These are phyloP conservation scores for Scortechinia acanthostroma DNA, from an alignment of 2,329 filamentous ascomycete genomes.

Conservation along the genomic window DNA sequence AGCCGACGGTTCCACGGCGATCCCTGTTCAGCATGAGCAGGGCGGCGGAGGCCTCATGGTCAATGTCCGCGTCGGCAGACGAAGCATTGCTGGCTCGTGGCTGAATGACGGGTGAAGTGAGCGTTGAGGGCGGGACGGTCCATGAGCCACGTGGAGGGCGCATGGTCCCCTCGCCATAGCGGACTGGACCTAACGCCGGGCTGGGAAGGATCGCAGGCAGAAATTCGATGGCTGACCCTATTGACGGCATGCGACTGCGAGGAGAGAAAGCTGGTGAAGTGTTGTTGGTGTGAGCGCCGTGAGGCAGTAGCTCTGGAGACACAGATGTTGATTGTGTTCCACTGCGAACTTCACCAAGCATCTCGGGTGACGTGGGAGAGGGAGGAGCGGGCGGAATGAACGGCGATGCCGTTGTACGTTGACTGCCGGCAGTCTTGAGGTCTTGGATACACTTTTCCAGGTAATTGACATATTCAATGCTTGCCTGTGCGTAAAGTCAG, in stretches of 20 bases:
- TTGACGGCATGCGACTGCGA: neutral
- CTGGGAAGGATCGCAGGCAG: neutral
- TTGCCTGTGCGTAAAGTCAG: conserved; percentile 54
- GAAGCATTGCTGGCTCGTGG: neutral
- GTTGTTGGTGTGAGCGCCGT: neutral
- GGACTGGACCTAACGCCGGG: neutral
- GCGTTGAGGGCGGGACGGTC: neutral
- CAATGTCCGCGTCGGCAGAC: neutral
- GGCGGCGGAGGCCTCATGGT: conserved; percentile 1
- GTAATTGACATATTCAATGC: conserved; percentile 92
- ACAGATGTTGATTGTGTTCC: neutral
- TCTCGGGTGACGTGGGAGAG: neutral
- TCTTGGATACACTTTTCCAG: conserved; percentile 80
- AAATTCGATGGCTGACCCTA: neutral
- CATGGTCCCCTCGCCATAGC: neutral
- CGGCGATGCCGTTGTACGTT: neutral
- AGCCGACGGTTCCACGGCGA: neutral
- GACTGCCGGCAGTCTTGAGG: conserved; percentile 46
- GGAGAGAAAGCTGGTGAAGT: conserved; percentile 1
- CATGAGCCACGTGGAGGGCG: neutral
- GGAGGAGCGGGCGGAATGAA: neutral
- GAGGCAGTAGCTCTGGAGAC: neutral
- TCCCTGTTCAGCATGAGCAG: neutral
- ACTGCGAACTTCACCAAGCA: neutral
- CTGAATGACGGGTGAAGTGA: neutral